Conservation (phyloP, 148 eudicot species). For the Oxyria digyna region DNA sequence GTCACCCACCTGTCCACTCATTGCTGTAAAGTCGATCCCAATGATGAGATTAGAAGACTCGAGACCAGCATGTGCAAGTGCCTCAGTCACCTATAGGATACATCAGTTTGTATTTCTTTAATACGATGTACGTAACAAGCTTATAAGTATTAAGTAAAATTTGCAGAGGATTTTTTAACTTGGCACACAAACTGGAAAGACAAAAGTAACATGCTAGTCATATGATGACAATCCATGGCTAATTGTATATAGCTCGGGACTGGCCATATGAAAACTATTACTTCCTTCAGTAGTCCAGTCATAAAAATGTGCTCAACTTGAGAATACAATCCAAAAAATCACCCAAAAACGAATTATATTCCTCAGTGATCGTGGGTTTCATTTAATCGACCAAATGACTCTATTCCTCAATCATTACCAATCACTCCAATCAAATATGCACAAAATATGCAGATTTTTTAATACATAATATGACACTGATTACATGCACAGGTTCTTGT, state of each 20-base stretch:
- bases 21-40: conserved; percentile 94
- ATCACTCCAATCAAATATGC: background rate
- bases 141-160: background rate
- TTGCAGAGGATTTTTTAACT: background rate
- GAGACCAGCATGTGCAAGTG: conserved; percentile 79
- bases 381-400: background rate
- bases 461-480: background rate
- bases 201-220: background rate
- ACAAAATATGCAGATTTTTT: background rate
- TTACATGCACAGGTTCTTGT: background rate
- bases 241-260: background rate
- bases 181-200: background rate
- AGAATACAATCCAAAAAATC: background rate
- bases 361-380: background rate
- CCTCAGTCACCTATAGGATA: conserved; percentile 66
- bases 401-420: background rate
- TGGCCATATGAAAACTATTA: background rate
- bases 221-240: background rate
- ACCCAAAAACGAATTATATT: no score
- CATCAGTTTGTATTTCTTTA: background rate
- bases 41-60: conserved; percentile 94
- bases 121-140: background rate
- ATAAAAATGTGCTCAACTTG: background rate
- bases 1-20: conserved; percentile 81
- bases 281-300: background rate